Percentiles rank a stretch among this genome's conserved stretches.
Conservation (phyloP, 225 moss, liverwort and hornwort genomes). For the Marchantia polymorpha region DNA sequence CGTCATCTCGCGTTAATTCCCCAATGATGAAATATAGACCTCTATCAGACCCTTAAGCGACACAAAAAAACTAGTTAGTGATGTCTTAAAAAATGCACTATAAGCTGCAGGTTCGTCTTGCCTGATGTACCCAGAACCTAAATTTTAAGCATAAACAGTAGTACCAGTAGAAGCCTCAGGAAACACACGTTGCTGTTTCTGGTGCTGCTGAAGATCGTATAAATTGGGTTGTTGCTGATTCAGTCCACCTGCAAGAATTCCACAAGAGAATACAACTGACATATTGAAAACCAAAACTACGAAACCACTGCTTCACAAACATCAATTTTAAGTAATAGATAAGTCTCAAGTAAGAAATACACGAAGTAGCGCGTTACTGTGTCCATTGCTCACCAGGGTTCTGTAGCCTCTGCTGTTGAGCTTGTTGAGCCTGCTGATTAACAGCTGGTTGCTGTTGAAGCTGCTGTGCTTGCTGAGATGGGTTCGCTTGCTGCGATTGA, state of each 20-base stretch:
- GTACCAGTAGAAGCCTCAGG: slow-evolving; percentile 80
- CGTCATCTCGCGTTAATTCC: too few relatives aligned
- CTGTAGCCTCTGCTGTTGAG: slow-evolving; percentile 44
- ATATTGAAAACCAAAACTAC: background rate
- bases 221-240: slow-evolving; percentile 33
- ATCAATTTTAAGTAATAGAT: too few relatives aligned
- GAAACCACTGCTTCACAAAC: background rate
- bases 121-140: background rate
- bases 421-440: slow-evolving; percentile 31
- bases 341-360: background rate
- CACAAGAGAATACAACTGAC: background rate
- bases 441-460: slow-evolving; percentile 35
- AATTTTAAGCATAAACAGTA: background rate
- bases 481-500: slow-evolving; percentile 32
- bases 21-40: background rate
- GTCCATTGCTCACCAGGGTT: slow-evolving; percentile 24
- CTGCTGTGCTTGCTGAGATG: slow-evolving; percentile 37
- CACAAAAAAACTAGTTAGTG: background rate
- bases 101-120: background rate
- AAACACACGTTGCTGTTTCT: slow-evolving; percentile 69
- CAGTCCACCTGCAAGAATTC: slow-evolving; percentile 30
- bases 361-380: background rate
- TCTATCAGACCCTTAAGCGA: background rate
- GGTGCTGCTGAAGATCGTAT: slow-evolving; percentile 49
- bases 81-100: background rate